Base-by-base conservation (phyloP, 164 flowering plant species). In the Paratinospora sagittata region DNA sequence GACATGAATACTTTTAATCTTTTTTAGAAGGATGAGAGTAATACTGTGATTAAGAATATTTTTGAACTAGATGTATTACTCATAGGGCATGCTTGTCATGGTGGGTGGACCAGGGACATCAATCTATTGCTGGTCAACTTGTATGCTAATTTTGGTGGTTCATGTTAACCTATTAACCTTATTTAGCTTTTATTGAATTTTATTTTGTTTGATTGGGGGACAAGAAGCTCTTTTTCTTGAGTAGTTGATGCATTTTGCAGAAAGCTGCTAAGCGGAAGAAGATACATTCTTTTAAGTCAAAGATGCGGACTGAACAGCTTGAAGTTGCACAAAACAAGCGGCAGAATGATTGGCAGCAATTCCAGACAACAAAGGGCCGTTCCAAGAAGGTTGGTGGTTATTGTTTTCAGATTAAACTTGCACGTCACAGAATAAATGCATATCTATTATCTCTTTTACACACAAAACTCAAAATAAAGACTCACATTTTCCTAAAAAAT, bases 341-440 rank as follows among this genome's bases (percentile, higher is more conserved):
- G 69, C 97, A 92, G 69, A 95, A 95, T 85, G 96, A 94, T 21
- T 95, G 99, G 98, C 99, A 95, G 85, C 98, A 95, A 83, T 95
- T 95, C 73, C 99, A 95, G 82, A 81, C 91, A 41, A 81, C 93
- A 39, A 95, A 95, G 85, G 99, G 98, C 78, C 87, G 78, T 70
- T 69, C 93, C 37, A 95, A 93, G 81, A 95, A 95, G 99, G 99
- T n/a, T 95, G 72, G 19, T 52, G 58, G 37, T 66, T 90, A 86
- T 6, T 34, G 39, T 65, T 65, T 3, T 12, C 34, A 27, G 4
- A 69, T 16, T 33, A 68, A 47, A 30, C 23, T 47, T 68, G 37
- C 70, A 49, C 33, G 24, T 39, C 43, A 39, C 43, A 39, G 43
- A 1, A 39, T 39, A 39, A 39, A 39, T 39, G 43, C 43, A 39